These are phyloP conservation scores for Balakata baccata DNA, from an alignment of 345 rosid species.

Conservation along the genomic window DNA sequence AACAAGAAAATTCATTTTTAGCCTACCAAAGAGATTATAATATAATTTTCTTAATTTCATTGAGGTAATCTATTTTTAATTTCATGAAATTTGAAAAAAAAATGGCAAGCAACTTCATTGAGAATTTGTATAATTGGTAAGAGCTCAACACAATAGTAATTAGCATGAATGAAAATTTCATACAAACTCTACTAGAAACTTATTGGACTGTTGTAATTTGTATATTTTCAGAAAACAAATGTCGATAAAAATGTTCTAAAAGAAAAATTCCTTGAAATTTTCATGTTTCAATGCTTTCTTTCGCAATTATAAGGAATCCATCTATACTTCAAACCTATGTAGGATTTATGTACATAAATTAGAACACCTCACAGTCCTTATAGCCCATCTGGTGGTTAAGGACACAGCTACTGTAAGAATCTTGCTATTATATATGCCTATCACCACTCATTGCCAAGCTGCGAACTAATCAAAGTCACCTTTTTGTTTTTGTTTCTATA, in stretches of 20 bases:
- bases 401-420: neutral
- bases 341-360: conserved; percentile 21
- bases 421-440: conserved; percentile 4
- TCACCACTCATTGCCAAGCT: conserved; percentile 9
- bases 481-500: conserved; percentile 49
- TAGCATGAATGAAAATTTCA: neutral
- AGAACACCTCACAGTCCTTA: conserved; percentile 9
- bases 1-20: too few species aligned
- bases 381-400: conserved; percentile 15
- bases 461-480: conserved; percentile 29
- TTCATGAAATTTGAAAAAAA: too few species aligned
- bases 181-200: neutral
- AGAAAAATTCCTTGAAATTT: neutral
- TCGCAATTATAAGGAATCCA: neutral
- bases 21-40: too few species aligned
- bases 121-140: too few species aligned
- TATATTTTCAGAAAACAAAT: conserved; percentile 10
- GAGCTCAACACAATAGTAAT: too few species aligned
- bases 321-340: conserved; percentile 24
- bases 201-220: neutral
- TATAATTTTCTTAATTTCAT: too few species aligned
- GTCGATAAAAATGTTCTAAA: neutral
- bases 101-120: too few species aligned
- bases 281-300: conserved; percentile 13
- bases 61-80: too few species aligned